Percentiles rank a stretch among this genome's conserved stretches.
These are phyloP conservation scores for Chloranthus sessilifolius DNA, from an alignment of 164 flowering plant genomes.

Conservation along the genomic window DNA sequence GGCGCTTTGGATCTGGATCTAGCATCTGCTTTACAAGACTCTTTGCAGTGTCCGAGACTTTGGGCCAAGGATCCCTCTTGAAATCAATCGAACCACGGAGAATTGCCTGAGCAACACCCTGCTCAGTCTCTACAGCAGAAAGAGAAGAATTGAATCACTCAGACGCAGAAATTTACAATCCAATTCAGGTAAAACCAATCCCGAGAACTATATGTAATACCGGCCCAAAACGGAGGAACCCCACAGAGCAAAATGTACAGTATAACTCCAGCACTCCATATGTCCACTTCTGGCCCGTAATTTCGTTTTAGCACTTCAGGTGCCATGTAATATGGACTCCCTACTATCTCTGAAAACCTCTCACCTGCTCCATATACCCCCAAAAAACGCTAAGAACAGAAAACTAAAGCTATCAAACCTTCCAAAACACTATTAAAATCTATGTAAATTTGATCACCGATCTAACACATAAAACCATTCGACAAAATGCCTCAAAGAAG, in stretches of 20 bases:
- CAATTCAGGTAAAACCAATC: neutral
- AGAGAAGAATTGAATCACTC: neutral
- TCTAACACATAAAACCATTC: too few relatives aligned
- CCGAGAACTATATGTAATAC: slow-evolving; percentile 20
- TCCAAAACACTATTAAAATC: too few relatives aligned
- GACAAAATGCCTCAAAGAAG: too few relatives aligned
- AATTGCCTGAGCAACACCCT: slow-evolving; percentile 94
- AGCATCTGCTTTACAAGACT: slow-evolving; percentile 91
- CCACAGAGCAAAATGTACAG: slow-evolving; percentile 80
- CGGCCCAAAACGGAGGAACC: slow-evolving; percentile 96
- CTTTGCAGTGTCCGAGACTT: slow-evolving; percentile 81
- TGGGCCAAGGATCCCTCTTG: slow-evolving; percentile 99
- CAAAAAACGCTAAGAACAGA: slow-evolving; percentile 1
- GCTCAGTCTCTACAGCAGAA: slow-evolving; percentile 66
- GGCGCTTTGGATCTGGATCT: slow-evolving; percentile 72
- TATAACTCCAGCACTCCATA: slow-evolving; percentile 89
- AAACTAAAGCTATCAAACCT: slow-evolving; percentile 14
- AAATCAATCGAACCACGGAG: slow-evolving; percentile 79
- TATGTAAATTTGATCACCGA: too few relatives aligned
- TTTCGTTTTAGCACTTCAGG: slow-evolving; percentile 93
- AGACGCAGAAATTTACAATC: neutral
- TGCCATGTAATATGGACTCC: slow-evolving; percentile 99
- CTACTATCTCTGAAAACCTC: slow-evolving; percentile 75
- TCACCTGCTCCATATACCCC: slow-evolving; percentile 19
- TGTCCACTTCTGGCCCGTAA: slow-evolving; percentile 89